Evolutionary conservation across 2,329 filamentous ascomycete species (phyloP).

Genomic region (Ascochyta pisi): DNA sequence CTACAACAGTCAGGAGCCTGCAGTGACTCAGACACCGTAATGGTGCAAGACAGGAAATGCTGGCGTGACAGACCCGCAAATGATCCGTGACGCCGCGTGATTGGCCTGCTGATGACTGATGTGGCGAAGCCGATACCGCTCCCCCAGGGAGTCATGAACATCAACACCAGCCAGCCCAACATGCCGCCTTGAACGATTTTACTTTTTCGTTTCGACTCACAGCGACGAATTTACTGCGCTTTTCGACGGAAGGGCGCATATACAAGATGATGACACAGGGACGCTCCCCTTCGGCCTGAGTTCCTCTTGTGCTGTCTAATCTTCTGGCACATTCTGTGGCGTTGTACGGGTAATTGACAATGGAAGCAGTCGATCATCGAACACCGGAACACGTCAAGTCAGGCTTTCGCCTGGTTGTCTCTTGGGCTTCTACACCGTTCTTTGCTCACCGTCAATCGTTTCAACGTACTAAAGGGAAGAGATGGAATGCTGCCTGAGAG

Average conservation of each 20-base stretch:
- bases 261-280: background rate
- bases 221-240: background rate
- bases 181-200: slow-evolving; percentile 17
- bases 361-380: slow-evolving; percentile 4
- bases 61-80: slow-evolving; percentile 34
- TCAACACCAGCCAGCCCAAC: slow-evolving; percentile 18
- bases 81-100: slow-evolving; percentile 34
- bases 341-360: slow-evolving; percentile 16
- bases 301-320: slow-evolving; percentile 1
- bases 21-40: slow-evolving; percentile 47
- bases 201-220: slow-evolving; percentile 17
- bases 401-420: slow-evolving; percentile 10
- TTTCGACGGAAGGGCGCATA: slow-evolving; percentile 7
- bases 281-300: background rate
- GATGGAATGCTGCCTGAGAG: slow-evolving; percentile 10
- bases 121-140: slow-evolving; percentile 40
- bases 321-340: slow-evolving; percentile 19
- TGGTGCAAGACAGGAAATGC: slow-evolving; percentile 19
- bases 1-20: slow-evolving; percentile 37
- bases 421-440: background rate
- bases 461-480: background rate
- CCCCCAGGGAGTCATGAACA: slow-evolving; percentile 34
- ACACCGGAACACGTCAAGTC: slow-evolving; percentile 16
- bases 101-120: slow-evolving; percentile 32
- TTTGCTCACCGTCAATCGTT: background rate